phyloP scores from a whole-genome alignment of 2,329 filamentous ascomycete species.

The Penicillium brasilianum region DNA sequence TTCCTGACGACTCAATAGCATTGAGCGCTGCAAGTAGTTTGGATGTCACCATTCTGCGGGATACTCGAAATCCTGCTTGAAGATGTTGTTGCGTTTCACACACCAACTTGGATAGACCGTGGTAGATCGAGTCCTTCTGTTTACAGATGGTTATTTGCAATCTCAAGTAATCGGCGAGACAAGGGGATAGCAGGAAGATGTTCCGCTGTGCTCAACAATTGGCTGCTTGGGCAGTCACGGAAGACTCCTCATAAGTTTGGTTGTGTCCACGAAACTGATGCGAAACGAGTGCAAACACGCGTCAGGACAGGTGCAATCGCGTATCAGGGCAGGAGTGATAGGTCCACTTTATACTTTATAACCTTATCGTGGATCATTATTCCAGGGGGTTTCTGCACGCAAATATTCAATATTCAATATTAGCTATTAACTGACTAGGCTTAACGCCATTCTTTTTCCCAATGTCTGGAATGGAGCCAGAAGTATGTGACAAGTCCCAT shows the following conservation, averaged over 20 bases:
- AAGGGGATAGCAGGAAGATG: not conserved
- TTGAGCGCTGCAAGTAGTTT: not conserved
- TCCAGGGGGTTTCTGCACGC: too few species aligned
- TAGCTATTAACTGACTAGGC: too few species aligned
- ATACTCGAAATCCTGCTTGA: not conserved
- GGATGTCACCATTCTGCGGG: not conserved
- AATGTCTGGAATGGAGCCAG: too few species aligned
- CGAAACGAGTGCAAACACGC: not conserved
- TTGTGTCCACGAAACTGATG: not conserved
- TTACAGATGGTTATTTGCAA: not conserved
- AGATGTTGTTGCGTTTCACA: not conserved
- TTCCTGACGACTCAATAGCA: not conserved
- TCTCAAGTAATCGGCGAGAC: not conserved
- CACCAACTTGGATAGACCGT: not conserved
- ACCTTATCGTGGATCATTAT: too few species aligned
- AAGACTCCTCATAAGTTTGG: too few species aligned
- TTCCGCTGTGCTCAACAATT: too few species aligned
- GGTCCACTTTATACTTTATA: not conserved
- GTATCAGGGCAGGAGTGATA: too few species aligned
- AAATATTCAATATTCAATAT: too few species aligned
- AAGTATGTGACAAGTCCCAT: too few species aligned
- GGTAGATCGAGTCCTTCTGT: not conserved
- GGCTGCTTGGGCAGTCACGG: too few species aligned
- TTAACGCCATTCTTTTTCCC: too few species aligned
- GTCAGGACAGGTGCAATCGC: not conserved